Base-by-base conservation (phyloP, 1,284 basidiomycete species). In the Neonothopanus nambi region DNA sequence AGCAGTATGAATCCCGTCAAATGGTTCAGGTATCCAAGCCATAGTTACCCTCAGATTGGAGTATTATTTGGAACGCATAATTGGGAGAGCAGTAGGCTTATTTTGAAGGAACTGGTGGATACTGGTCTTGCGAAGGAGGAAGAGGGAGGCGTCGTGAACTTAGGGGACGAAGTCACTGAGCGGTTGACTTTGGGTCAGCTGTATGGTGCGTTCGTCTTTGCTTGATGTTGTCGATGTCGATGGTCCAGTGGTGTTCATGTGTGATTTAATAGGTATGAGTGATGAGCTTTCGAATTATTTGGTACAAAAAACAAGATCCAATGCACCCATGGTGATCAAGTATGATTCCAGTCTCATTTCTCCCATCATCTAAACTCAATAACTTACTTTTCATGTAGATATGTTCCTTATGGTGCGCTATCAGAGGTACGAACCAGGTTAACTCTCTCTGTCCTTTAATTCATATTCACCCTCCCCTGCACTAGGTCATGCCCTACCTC, bases 11-110 rank as follows among this genome's bases (percentile, higher is more conserved):
- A 11, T 28, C 26, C 26, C 11, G 26, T 28, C 11, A 28, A 28
- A 28, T 28, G 26, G 26, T 28, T 28, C 11, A 28, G 11, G 11
- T 11, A 11, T 5, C 26, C 26, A 11, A 28, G 11, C 11, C 41
- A 57, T 21, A 63, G 61, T 9, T n/a, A n/a, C n/a, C 80, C 81
- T 3, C 72, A 71, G 5, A 70, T 95, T 11, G 87, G 82, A 1
- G 83, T 93, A 35, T 70, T 95, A 2, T 95, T 95, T 61, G 94
- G 90, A 1, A 93, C 93, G 21, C 94, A 96, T 64, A 96, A 96
- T 65, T 80, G 83, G 76, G 72, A 74, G 33, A 89, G 85, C 52
- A 82, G 81, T 54, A 71, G 79, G 30, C 65, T 81, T 51, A 78
- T 95, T 47, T 65, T 92, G 21, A 74, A 79, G 13, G 80, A 82